These are phyloP conservation scores for Pseudogymnoascus sp. DNA, from an alignment of 2,329 filamentous ascomycete genomes.

Conservation along the genomic window DNA sequence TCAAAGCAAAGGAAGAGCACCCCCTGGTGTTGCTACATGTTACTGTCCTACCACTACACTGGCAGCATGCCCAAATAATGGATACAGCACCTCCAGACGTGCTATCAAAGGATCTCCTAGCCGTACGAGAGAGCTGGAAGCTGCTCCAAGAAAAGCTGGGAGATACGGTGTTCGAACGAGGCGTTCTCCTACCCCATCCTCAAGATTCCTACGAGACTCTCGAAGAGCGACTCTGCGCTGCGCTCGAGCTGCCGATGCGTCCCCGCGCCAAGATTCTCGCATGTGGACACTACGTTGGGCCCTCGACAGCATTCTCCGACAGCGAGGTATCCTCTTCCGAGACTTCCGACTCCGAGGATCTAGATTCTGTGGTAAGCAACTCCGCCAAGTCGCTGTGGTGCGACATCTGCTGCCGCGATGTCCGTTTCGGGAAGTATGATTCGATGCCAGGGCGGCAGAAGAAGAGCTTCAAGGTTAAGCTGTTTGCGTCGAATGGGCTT, in stretches of 20 bases:
- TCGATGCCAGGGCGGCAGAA: constrained; percentile 14
- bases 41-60: constrained; percentile 62
- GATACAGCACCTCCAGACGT: constrained; percentile 35
- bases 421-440: constrained; percentile 23
- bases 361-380: background rate
- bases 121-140: constrained; percentile 55
- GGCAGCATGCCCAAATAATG: constrained; percentile 53
- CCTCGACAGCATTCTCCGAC: constrained; percentile 38
- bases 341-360: constrained; percentile 23
- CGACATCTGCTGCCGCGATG: constrained; percentile 27
- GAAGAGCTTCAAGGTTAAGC: constrained; percentile 64
- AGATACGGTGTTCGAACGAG: constrained; percentile 65
- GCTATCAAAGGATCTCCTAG: constrained; percentile 40
- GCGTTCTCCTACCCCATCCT: constrained; percentile 68
- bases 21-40: constrained; percentile 73
- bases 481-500: constrained; percentile 90
- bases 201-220: constrained; percentile 73
- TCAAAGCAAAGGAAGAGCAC: constrained; percentile 46
- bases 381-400: constrained; percentile 20
- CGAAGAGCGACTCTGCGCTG: constrained; percentile 68
- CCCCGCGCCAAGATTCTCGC: constrained; percentile 61
- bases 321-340: constrained; percentile 16
- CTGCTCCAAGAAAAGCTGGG: constrained; percentile 61
- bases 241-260: constrained; percentile 58
- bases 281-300: constrained; percentile 67